A percentile compares a stretch with the other conserved stretches of the same genome.
These are phyloP conservation scores for Posidonia australis DNA, from an alignment of 106 monocot species.

Conservation along the genomic window DNA sequence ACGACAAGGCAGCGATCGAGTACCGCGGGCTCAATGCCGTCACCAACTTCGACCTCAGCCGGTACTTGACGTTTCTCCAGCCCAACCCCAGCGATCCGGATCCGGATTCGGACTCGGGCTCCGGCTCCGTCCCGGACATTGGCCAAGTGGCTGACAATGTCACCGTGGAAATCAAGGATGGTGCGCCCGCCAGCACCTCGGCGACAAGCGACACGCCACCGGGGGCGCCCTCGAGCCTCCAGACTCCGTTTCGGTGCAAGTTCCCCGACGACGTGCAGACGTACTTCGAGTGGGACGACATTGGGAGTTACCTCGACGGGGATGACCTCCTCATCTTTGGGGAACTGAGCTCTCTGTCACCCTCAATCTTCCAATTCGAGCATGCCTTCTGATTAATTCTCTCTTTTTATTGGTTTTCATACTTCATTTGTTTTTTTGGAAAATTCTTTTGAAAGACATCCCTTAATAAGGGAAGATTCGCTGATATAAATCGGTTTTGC, in stretches of 20 bases:
- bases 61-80: slow-evolving; percentile 43
- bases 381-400: neutral
- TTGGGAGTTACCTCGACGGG: neutral
- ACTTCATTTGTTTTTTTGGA: too few relatives aligned
- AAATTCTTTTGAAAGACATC: too few relatives aligned
- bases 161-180: too few relatives aligned
- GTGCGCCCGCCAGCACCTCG: neutral
- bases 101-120: neutral
- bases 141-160: too few relatives aligned
- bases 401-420: too few relatives aligned
- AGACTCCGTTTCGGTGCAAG: neutral
- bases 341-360: slow-evolving; percentile 5
- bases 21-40: slow-evolving; percentile 76
- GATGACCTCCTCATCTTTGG: slow-evolving; percentile 12
- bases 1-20: slow-evolving; percentile 91
- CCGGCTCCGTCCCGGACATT: too few relatives aligned
- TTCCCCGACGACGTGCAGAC: slow-evolving; percentile 14
- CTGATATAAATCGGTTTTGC: too few relatives aligned
- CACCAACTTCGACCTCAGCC: slow-evolving; percentile 77
- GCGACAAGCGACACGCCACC: neutral
- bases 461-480: too few relatives aligned
- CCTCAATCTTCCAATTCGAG: slow-evolving; percentile 8
- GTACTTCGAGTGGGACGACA: slow-evolving; percentile 6
- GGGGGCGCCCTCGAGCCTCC: neutral
- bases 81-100: slow-evolving; percentile 3